Evolutionary conservation across 139 green algal genomes (phyloP), one percentile per base, ranked within the genome.

Genomic region (Edaphochlamys debaryana): DNA sequence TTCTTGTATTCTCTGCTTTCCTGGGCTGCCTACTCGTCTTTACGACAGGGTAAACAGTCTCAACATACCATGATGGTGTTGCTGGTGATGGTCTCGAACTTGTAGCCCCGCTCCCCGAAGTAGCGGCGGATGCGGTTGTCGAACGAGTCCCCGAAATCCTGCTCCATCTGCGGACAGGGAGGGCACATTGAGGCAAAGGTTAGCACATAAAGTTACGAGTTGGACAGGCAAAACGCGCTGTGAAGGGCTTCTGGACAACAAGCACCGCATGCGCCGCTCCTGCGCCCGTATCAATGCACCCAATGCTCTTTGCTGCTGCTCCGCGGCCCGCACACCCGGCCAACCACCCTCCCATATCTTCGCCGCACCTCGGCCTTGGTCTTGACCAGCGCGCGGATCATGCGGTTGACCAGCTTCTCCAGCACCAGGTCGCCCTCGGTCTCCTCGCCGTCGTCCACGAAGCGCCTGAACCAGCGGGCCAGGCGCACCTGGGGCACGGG

Each of bases 51-150:
- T n/a, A n/a, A n/a, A n/a, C n/a, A n/a, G n/a, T n/a, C n/a, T n/a
- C n/a, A n/a, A n/a, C n/a, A n/a, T 63, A 81, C 75, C 77, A 75
- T 83, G 77, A 83, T 83, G 9, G 77, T 83, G 63, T 73, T 83
- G 77, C 45, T 67, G 50, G 48, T 76, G 48, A 38, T 15, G 4
- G 78, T 84, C 23, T 41, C 66, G 48, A 76, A 77, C 66, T 84
- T 75, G 78, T 84, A 84, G 34, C 78, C 78, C 36, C 45, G 78
- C 36, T 84, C 48, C 66, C 40, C 32, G n/a, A 84, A 84, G 66
- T 84, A 76, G 27, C 7, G n/a, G 5, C 78, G 78, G 48, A 84
- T 76, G 36, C 48, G 34, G 42, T 66, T 73, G 5, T 73, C 76
- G 15, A 67, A 82, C 22, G 63, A 48, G 11, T 82, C 76, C 8